These are phyloP conservation scores for Baorangia bicolor DNA, from an alignment of 768 basidiomycete species.

Conservation along the genomic window DNA sequence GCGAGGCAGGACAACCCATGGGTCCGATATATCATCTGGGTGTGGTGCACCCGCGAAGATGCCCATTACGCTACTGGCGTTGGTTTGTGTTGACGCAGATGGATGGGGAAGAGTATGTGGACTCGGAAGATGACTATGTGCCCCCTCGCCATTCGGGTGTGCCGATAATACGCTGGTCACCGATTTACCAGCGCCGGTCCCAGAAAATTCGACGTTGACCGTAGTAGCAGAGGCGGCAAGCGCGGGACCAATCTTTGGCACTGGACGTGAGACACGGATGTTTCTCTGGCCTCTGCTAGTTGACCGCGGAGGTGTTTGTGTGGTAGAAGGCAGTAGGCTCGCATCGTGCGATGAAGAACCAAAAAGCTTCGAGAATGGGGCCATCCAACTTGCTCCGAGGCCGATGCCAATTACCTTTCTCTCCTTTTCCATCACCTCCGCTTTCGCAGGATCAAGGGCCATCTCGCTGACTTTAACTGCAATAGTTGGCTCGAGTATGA, in stretches of 20 bases:
- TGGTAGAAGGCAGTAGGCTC: constrained; percentile 4
- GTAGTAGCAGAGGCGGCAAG: constrained; percentile 87
- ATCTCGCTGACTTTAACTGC: constrained; percentile 71
- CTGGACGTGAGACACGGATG: constrained; percentile 43
- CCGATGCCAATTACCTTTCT: constrained; percentile 31
- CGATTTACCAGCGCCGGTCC: constrained; percentile 59
- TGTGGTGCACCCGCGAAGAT: constrained; percentile 91
- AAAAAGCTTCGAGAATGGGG: constrained; percentile 82
- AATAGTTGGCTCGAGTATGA: constrained; percentile 82
- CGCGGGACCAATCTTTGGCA: constrained; percentile 81
- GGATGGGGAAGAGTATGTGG: constrained; percentile 12
- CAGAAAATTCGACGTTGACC: constrained; percentile 95
- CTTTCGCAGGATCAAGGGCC: constrained; percentile 60
- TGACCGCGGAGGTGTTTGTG: constrained; percentile 29
- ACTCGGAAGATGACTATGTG: constrained; percentile 10
- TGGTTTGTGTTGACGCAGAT: constrained; percentile 12
- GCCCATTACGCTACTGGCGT: constrained; percentile 56
- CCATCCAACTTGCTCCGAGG: constrained; percentile 68
- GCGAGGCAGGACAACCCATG: constrained; percentile 70
- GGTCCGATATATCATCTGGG: constrained; percentile 45
- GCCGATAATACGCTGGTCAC: constrained; percentile 44
- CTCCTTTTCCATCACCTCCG: constrained; percentile 39
- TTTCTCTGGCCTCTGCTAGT: constrained; percentile 25
- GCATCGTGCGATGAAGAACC: constrained; percentile 36
- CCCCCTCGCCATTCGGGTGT: constrained; percentile 23